These are phyloP conservation scores for Fomitiporia mediterranea DNA, from an alignment of 1,284 basidiomycete species.

Conservation along the genomic window DNA sequence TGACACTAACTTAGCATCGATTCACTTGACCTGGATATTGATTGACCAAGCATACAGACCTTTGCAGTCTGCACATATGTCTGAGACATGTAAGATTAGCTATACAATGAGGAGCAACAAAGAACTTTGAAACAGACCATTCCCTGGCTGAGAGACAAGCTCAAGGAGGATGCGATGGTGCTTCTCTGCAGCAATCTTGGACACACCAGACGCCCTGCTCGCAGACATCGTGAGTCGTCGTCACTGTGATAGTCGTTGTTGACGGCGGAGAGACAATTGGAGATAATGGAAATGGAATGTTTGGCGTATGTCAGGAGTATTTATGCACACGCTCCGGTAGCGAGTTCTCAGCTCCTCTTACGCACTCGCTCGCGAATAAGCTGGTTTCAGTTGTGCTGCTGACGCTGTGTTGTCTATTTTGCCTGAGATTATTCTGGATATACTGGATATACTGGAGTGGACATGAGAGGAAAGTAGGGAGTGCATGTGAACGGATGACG, in stretches of 20 bases:
- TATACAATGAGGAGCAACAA: too few relatives aligned
- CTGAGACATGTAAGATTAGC: slow-evolving; percentile 34
- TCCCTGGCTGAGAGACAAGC: slow-evolving; percentile 64
- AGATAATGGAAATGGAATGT: not conserved
- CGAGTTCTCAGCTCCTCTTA: too few relatives aligned
- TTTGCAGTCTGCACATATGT: slow-evolving; percentile 83
- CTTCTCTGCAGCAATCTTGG: slow-evolving; percentile 62
- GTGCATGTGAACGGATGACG: not conserved
- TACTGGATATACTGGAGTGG: not conserved
- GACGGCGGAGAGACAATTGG: not conserved
- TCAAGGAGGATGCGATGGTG: slow-evolving; percentile 67
- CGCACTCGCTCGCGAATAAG: too few relatives aligned
- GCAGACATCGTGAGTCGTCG: not conserved
- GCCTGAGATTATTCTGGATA: too few relatives aligned
- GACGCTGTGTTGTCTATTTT: too few relatives aligned
- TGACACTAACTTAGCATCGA: not conserved
- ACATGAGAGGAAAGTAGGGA: not conserved
- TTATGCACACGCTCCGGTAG: too few relatives aligned
- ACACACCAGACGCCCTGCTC: slow-evolving; percentile 25
- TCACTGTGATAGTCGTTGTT: not conserved
- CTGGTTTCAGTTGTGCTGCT: too few relatives aligned
- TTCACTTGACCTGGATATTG: not conserved
- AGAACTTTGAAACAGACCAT: slow-evolving; percentile 41
- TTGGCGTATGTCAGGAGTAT: too few relatives aligned
- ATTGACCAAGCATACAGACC: slow-evolving; percentile 25